Percentiles rank a stretch among this genome's conserved stretches.
Evolutionary conservation across 495 filamentous ascomycete genomes (phyloP).

Genomic region (Xylona heveae): DNA sequence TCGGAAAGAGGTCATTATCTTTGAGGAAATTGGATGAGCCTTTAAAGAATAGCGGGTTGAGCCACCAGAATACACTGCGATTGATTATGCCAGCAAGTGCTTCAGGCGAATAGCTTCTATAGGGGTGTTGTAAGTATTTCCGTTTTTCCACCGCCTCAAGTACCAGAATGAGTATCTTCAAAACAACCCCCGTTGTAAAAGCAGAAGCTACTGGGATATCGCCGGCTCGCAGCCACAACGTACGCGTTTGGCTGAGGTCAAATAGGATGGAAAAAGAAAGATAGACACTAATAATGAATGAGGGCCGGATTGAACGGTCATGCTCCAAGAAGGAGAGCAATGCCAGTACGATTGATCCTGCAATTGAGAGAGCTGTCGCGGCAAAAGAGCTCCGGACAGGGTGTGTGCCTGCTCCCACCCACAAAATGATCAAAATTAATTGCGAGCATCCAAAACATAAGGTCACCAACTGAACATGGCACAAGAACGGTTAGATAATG

Average conservation of each 20-base stretch:
- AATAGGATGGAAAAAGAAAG: not conserved
- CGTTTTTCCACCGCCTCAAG: not conserved
- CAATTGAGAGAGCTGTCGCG: not conserved
- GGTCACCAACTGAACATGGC: too few relatives aligned
- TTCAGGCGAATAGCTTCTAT: slow-evolving; percentile 10
- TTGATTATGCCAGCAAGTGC: slow-evolving; percentile 15
- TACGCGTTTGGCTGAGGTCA: not conserved
- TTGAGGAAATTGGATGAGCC: slow-evolving; percentile 14
- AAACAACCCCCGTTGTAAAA: not conserved
- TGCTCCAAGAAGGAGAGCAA: not conserved
- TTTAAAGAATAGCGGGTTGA: slow-evolving; percentile 16
- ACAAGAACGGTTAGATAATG: too few relatives aligned
- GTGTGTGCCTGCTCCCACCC: not conserved
- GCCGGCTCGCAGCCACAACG: not conserved
- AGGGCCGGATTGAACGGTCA: not conserved
- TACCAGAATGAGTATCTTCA: not conserved
- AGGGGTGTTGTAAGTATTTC: not conserved
- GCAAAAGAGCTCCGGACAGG: not conserved
- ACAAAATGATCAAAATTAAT: too few relatives aligned
- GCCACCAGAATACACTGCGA: slow-evolving; percentile 19
- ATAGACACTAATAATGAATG: not conserved
- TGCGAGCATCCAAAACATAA: too few relatives aligned
- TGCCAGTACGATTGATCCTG: too few relatives aligned
- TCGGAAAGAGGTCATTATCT: slow-evolving; percentile 13
- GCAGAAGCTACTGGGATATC: not conserved